Evolutionary conservation across 192 early-diverging fungal genomes (phyloP).

Genomic region (Rhizophagus clarus): DNA sequence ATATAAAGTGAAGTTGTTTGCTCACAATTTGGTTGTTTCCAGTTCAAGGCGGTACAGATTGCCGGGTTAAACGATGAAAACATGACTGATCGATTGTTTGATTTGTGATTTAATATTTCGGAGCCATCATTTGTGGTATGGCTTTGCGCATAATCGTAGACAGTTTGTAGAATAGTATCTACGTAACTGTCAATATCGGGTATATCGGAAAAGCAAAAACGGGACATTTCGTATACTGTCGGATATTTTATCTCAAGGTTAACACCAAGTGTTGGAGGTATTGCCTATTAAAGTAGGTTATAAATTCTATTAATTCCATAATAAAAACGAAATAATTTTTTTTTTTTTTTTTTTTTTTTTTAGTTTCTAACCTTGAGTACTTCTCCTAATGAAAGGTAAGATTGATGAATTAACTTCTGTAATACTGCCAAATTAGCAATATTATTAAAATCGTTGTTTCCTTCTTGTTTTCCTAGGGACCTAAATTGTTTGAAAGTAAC

Average conservation of each 20-base stretch:
- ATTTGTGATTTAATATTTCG: constrained; percentile 29
- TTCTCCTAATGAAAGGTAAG: constrained; percentile 68
- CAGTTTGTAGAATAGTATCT: constrained; percentile 83
- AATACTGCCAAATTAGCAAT: constrained; percentile 31
- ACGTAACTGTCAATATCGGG: constrained; percentile 83
- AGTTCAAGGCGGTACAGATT: constrained; percentile 92
- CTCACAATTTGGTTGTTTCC: constrained; percentile 99
- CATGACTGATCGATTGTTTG: constrained; percentile 49
- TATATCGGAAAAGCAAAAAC: constrained; percentile 55
- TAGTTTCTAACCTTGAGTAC: constrained; percentile 65
- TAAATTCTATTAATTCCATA: neutral
- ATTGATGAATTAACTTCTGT: constrained; percentile 41
- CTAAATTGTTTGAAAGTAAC: constrained; percentile 56
- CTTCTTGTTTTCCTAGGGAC: constrained; percentile 39
- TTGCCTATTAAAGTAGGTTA: constrained; percentile 44
- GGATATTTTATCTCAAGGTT: constrained; percentile 91
- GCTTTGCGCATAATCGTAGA: constrained; percentile 74
- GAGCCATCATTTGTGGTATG: constrained; percentile 33
- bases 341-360: neutral
- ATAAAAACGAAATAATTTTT: neutral
- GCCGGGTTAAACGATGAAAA: constrained; percentile 91
- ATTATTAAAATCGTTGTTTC: constrained; percentile 34
- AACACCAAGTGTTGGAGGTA: constrained; percentile 76
- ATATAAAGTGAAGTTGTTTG: neutral
- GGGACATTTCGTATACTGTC: constrained; percentile 60